phyloP scores from a whole-genome alignment of 192 early-diverging fungal genomes.

The Coemansia sp. region DNA sequence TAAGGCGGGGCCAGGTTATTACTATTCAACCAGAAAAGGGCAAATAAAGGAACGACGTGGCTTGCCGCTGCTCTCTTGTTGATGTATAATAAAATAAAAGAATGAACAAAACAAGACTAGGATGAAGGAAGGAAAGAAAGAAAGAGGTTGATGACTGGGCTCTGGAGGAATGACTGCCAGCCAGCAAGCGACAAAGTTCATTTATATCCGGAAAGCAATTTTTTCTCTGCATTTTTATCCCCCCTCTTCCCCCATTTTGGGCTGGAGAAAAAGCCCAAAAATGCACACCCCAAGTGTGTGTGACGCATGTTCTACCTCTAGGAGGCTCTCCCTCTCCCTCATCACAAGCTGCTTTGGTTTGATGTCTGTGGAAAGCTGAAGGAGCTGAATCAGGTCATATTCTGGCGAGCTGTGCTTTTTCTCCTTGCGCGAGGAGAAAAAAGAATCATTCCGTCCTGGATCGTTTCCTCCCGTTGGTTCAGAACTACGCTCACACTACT shows the following conservation, averaged over 20 bases:
- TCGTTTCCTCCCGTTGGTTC: constrained; percentile 3
- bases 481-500: neutral
- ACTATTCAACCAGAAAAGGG: no score
- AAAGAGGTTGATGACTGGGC: neutral
- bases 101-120: neutral
- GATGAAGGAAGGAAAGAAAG: neutral
- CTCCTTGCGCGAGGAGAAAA: neutral
- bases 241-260: neutral
- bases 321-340: no score
- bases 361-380: neutral
- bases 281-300: no score
- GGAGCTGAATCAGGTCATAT: neutral
- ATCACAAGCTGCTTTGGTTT: neutral
- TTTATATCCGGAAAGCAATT: neutral
- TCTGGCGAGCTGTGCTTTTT: neutral
- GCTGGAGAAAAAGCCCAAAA: constrained; percentile 34
- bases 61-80: neutral
- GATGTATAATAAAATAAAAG: neutral
- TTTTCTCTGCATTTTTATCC: neutral
- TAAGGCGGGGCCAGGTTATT: no score
- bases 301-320: neutral
- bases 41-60: neutral
- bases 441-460: neutral
- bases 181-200: neutral
- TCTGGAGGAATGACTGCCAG: neutral